phyloP scores from a whole-genome alignment of 192 early-diverging fungal genomes.

The Entomortierella chlamydospora region DNA sequence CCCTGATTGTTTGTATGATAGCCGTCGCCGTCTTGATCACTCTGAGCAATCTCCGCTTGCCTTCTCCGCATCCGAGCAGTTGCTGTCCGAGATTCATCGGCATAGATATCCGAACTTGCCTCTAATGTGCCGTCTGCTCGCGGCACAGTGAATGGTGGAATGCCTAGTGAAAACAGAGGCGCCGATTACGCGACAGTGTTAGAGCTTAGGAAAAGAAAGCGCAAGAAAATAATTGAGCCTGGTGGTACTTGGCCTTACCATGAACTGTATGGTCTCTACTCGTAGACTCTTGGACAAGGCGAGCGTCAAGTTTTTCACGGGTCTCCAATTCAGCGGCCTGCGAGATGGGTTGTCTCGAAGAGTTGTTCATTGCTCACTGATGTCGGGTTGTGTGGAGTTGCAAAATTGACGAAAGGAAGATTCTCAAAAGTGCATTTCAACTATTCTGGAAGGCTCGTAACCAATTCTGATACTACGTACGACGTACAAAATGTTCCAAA shows the following conservation, averaged over 20 bases:
- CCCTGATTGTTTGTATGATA: conserved; percentile 38
- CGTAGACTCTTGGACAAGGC: conserved; percentile 16
- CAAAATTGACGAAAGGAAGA: too few species aligned
- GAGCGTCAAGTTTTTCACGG: conserved; percentile 11
- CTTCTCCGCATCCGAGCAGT: conserved; percentile 33
- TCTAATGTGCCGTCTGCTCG: conserved; percentile 45
- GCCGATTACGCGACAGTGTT: too few species aligned
- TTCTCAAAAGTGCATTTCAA: too few species aligned
- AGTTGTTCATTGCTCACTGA: neutral
- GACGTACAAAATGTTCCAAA: too few species aligned
- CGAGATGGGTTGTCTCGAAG: conserved; percentile 21
- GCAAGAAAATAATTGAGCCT: too few species aligned
- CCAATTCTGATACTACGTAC: too few species aligned
- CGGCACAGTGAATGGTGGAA: conserved; percentile 48
- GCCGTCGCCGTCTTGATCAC: conserved; percentile 48
- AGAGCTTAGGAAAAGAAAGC: too few species aligned
- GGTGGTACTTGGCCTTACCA: conserved; percentile 5
- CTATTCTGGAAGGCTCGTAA: too few species aligned
- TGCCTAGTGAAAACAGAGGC: conserved; percentile 7
- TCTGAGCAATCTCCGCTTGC: conserved; percentile 7
- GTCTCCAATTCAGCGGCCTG: conserved; percentile 5
- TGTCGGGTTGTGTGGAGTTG: neutral
- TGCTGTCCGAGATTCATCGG: neutral
- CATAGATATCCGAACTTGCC: conserved; percentile 14
- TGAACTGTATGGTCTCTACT: conserved; percentile 25